Evolutionary conservation across 345 rosid species (phyloP), one percentile per base, ranked within the genome.

Genomic region (Salix exigua): DNA sequence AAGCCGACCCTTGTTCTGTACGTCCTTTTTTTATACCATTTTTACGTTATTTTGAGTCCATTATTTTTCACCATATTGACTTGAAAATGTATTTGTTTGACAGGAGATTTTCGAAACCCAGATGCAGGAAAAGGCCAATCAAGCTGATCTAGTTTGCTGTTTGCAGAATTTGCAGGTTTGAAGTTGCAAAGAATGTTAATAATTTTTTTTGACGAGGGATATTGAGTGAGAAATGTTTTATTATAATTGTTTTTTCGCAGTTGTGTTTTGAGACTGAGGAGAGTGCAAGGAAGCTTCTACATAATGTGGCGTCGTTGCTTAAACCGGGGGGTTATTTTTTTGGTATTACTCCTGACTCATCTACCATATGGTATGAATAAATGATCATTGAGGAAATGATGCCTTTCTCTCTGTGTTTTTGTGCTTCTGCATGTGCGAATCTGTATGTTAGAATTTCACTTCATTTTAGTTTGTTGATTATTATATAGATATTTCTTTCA

Each of bases 321-420:
- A 92, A 93, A 82, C 95, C 99, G 0, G 97, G 98, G 83, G 99
- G 99, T 76, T 96, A 91, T 87, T 93, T 93, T 85, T 87, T 96
- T 17, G 99, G 98, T 79, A 89, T 96, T 80, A 90, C 92, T 88
- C 97, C 97, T 66, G 99, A 96, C 88, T 93, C 98, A 72, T 93
- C 99, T 86, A 96, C 96, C 10, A 92, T 96, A 87, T 96, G 99
- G 99, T 96, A 93, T 85, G 94, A 74, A 66, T 86, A 70, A 74
- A 4, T 62, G 33, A 76, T 72, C 72, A 53, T 75, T 40, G 37
- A 28, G 61, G 70, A 55, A 61, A 42, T 75, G 17, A 51, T 10
- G 35, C 44, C 72, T 23, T 71, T 75, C n/a, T 78, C 72, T 60
- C 31, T 51, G 5, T 5, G 65, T 38, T 18, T 14, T 4, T 13